Conservation (phyloP, 2,329 filamentous ascomycete genomes). For the Trichoderma guizhouense region DNA sequence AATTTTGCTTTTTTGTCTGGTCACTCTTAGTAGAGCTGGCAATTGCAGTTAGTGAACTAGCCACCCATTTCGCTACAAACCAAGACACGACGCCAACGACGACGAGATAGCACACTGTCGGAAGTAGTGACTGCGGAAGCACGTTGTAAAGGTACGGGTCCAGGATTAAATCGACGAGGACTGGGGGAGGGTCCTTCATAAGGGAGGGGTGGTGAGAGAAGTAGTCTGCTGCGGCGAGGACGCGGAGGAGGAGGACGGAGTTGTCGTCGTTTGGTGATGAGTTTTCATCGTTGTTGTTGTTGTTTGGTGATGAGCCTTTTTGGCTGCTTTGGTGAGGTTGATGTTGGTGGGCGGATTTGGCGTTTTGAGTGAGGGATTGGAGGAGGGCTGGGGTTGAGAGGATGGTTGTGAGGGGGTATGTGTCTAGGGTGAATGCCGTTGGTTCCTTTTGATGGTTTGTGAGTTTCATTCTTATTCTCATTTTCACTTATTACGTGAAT, state of each 20-base stretch:
- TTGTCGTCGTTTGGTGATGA: constrained; percentile 19
- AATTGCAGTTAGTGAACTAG: constrained; percentile 28
- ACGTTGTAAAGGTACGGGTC: constrained; percentile 81
- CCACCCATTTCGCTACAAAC: constrained; percentile 40
- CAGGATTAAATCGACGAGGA: constrained; percentile 77
- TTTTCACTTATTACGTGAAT: background rate
- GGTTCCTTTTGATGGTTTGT: constrained; percentile 64
- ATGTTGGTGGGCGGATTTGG: constrained; percentile 21
- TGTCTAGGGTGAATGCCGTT: constrained; percentile 69
- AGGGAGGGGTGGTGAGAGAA: constrained; percentile 70
- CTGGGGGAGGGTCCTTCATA: constrained; percentile 71
- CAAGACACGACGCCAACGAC: constrained; percentile 53
- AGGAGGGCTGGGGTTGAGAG: constrained; percentile 61
- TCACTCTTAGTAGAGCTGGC: constrained; percentile 24
- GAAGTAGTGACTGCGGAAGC: constrained; percentile 72
- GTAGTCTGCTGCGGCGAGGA: constrained; percentile 79
- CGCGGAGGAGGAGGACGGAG: constrained; percentile 67
- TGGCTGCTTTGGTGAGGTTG: background rate
- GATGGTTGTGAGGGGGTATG: constrained; percentile 59
- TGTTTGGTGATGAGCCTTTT: constrained; percentile 5
- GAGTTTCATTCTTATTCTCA: background rate
- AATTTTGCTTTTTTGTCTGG: constrained; percentile 39
- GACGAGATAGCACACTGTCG: constrained; percentile 66
- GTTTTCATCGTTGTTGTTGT: constrained; percentile 22
- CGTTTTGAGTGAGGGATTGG: constrained; percentile 60